phyloP scores from a whole-genome alignment of 805 yeast species.

The Schizosaccharomyces octosporus region DNA sequence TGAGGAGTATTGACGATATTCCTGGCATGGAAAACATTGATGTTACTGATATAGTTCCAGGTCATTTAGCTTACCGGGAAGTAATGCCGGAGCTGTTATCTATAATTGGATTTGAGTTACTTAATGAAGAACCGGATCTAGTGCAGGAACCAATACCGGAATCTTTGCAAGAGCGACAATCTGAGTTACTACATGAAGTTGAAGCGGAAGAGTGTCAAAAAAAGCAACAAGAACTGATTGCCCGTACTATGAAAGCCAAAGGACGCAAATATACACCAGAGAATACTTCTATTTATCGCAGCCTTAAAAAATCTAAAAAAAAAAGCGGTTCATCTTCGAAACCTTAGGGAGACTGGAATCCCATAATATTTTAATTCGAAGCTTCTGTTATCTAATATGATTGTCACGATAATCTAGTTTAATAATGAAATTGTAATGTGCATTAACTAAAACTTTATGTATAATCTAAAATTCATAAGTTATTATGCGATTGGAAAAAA shows the following conservation, averaged over 20 bases:
- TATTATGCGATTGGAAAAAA: too few relatives aligned
- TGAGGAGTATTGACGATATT: conserved; percentile 1
- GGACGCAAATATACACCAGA: background rate
- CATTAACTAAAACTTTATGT: too few relatives aligned
- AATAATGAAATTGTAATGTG: too few relatives aligned
- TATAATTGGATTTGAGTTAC: conserved; percentile 58
- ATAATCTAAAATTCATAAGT: too few relatives aligned
- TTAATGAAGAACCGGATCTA: background rate
- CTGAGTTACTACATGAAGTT: conserved; percentile 60
- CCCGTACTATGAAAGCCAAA: background rate
- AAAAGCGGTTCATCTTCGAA: background rate
- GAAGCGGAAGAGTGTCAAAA: conserved; percentile 17
- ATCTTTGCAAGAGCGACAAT: conserved; percentile 46
- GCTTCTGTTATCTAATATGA: too few relatives aligned
- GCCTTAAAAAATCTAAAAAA: background rate
- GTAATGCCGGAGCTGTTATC: conserved; percentile 67
- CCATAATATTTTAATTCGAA: background rate
- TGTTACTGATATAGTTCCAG: background rate
- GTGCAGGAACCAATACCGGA: conserved; percentile 76
- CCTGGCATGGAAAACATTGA: conserved; percentile 1
- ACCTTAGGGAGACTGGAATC: background rate
- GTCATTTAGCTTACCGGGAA: conserved; percentile 13
- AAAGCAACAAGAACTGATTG: background rate
- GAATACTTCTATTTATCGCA: background rate
- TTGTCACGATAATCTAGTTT: too few relatives aligned